A percentile compares a stretch with the other conserved stretches of the same genome.
Evolutionary conservation across 2,329 filamentous ascomycete genomes (phyloP).

Genomic region (Stagonosporopsis vannaccii): DNA sequence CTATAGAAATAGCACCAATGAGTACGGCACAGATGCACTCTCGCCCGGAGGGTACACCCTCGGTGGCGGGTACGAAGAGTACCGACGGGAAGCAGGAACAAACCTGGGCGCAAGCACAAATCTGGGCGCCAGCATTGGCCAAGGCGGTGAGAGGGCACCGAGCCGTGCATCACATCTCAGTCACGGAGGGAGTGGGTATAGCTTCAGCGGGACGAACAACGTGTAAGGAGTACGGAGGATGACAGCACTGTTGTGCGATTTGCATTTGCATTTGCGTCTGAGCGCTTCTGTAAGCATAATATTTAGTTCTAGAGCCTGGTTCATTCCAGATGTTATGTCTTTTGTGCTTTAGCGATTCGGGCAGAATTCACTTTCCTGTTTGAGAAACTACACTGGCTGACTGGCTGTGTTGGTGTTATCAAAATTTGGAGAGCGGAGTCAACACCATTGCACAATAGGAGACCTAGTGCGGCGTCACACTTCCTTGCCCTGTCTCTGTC

Average conservation of each 20-base stretch:
- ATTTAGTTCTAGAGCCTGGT: not conserved
- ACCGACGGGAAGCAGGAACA: conserved; percentile 32
- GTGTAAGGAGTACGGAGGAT: not conserved
- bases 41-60: conserved; percentile 32
- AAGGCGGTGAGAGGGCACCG: conserved; percentile 13
- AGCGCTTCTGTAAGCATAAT: conserved; percentile 10
- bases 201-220: conserved; percentile 23
- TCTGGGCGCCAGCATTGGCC: conserved; percentile 10
- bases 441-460: too few species aligned
- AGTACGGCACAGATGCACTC: conserved; percentile 37
- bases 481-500: too few species aligned
- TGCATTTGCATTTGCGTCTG: not conserved
- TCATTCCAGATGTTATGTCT: not conserved
- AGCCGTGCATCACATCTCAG: conserved; percentile 20
- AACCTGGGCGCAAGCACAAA: conserved; percentile 15
- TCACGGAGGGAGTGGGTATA: conserved; percentile 33
- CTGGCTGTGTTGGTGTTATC: not conserved
- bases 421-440: not conserved
- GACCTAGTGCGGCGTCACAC: too few species aligned
- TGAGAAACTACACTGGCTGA: not conserved
- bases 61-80: conserved; percentile 45
- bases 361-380: not conserved
- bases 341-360: conserved; percentile 1
- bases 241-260: too few species aligned
- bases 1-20: conserved; percentile 51